Conservation (phyloP, 148 eudicot species). For the Rhododendron griersonianum region DNA sequence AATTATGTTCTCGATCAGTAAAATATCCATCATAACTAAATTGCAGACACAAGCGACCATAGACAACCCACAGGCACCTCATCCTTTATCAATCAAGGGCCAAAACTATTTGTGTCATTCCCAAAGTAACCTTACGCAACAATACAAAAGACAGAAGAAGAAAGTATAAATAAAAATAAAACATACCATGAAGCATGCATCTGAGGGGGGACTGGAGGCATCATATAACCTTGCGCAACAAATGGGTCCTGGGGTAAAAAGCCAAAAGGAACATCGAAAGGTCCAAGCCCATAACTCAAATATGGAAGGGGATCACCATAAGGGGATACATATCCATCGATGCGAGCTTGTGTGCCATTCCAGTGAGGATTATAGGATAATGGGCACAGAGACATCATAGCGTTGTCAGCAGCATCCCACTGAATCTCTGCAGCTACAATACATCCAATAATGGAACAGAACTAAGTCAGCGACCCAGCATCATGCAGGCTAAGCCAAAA, state of each 20-base stretch:
- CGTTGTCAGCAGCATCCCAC: slow-evolving; percentile 65
- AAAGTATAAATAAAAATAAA: background rate
- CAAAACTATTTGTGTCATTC: background rate
- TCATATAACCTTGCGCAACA: slow-evolving; percentile 49
- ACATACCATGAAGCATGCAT: slow-evolving; percentile 39
- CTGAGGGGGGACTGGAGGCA: slow-evolving; percentile 60
- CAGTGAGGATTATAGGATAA: slow-evolving; percentile 61
- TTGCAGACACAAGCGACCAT: background rate
- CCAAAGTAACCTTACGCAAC: background rate
- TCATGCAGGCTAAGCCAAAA: slow-evolving; percentile 6
- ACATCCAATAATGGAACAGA: slow-evolving; percentile 1
- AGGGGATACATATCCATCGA: slow-evolving; percentile 51
- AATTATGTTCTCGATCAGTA: background rate
- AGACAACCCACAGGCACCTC: background rate
- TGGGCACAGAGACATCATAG: slow-evolving; percentile 62
- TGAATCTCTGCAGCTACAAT: slow-evolving; percentile 71
- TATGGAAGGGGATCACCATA: slow-evolving; percentile 58
- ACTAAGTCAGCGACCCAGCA: background rate
- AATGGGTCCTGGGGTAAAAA: slow-evolving; percentile 58
- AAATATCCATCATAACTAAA: background rate
- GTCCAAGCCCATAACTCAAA: slow-evolving; percentile 67
- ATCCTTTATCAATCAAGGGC: background rate
- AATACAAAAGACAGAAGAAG: background rate
- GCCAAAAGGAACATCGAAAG: slow-evolving; percentile 63
- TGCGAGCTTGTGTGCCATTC: slow-evolving; percentile 73